Evolutionary conservation across 2,329 filamentous ascomycete species (phyloP), one percentile per base, ranked within the genome.

Genomic region (Sclerotinia trifoliorum): DNA sequence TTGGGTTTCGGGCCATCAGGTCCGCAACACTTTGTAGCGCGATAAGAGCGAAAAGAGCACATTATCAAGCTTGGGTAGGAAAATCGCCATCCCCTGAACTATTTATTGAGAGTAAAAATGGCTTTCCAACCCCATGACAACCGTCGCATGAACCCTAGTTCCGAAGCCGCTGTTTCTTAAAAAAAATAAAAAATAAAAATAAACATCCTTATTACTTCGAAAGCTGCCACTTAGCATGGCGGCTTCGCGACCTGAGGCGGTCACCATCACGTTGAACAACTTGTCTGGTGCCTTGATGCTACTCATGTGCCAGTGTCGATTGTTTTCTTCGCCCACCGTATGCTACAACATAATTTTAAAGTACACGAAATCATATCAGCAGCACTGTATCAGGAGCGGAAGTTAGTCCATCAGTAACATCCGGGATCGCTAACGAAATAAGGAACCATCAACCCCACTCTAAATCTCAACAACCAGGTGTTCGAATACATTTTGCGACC

Each of bases 351-450:
- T 21, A 17, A 21, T 58, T 26, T 0, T 1, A 5, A 21, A 42
- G 10, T 5, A 21, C 5, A 15, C 13, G 6, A 32, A 42, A 8
- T 15, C 13, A 26, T n/a, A 19, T 35, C 3, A 29, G 8, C 5
- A 21, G 8, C 5, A 21, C 3, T 1, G 3, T 58, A 5, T 10
- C 2, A 1, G 2, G 2, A 8, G 1, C 3, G 8, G 2, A 3
- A 26, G 11, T 3, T 42, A 26, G 2, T 11, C 7, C 24, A 44
- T 24, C 3, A 44, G 15, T 3, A 29, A 26, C 8, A 15, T 13
- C 15, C 35, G 15, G 17, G 55, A 5, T 17, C 13, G 42, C 42
- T 2, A 42, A 19, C 5, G 35, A 26, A 17, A 11, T 58, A 1
- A 44, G 8, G 7, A 5, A 0, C 29, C 2, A 2, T 3, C 29